Conservation (phyloP, 495 filamentous ascomycete genomes). For the Hypoxylon cercidicola region DNA sequence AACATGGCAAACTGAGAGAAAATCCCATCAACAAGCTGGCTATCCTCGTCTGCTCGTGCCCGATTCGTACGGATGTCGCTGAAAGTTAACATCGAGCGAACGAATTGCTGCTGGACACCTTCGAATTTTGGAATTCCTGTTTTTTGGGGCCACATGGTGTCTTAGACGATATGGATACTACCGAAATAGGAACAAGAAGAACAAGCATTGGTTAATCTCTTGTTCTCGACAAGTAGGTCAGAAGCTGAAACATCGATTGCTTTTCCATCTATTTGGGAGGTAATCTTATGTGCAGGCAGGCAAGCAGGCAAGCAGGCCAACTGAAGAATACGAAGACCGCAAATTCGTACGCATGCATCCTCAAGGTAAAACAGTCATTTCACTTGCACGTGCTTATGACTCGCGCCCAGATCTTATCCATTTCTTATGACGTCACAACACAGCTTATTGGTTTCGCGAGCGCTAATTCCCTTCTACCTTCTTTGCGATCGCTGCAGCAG, state of each 20-base stretch:
- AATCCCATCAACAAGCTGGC: constrained; percentile 1
- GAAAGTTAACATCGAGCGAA: constrained; percentile 22
- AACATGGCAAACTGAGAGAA: constrained; percentile 22
- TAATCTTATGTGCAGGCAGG: no score
- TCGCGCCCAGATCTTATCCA: constrained; percentile 28
- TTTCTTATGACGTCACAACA: constrained; percentile 33
- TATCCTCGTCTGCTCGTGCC: background rate
- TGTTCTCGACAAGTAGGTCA: no score
- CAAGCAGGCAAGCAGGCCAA: no score
- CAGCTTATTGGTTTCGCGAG: constrained; percentile 4
- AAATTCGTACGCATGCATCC: background rate
- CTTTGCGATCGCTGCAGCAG: background rate
- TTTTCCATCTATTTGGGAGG: no score
- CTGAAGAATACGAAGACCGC: no score
- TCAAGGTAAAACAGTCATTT: background rate
- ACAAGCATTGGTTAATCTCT: no score
- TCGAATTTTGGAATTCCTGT: no score
- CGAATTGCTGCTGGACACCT: background rate
- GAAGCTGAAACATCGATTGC: no score
- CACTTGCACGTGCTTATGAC: constrained; percentile 30
- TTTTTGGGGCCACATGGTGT: no score
- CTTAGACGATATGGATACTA: no score
- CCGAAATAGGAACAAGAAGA: no score
- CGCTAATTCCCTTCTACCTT: constrained; percentile 2
- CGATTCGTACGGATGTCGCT: constrained; percentile 29